Base-by-base conservation (phyloP, 768 basidiomycete species). In the Suillus cothurnatus region DNA sequence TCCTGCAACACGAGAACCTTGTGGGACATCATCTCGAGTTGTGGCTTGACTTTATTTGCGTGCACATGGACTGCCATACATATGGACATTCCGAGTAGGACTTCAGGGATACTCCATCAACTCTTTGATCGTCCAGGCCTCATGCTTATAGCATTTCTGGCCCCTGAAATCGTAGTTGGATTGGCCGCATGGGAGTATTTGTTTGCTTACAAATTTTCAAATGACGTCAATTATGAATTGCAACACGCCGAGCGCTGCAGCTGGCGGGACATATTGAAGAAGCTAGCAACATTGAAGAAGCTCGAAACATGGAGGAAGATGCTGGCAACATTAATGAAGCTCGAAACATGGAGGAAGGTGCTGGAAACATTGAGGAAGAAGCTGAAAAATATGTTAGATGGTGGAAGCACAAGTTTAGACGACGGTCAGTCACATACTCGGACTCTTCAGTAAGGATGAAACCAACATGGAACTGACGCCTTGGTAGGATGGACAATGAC, bases 131-230 rank as follows among this genome's bases (percentile, higher is more conserved):
- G 45, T 23, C 45, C 14, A n/a, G 0, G 1, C 12, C 45, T 47
- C n/a, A 47, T 47, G 45, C 0, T 47, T 2, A 1, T 6, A 5
- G 45, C 45, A 2, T 47, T 23, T 0, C 5, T 47, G 0, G n/a
- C 12, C 4, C 45, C 45, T 1, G 45, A 47, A 14, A 2, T 6
- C 5, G 8, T 23, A 5, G 1, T 1, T 11, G 4, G 1, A 1
- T 47, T 0, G 45, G 45, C 45, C n/a, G 45, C n/a, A 47, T n/a
- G 4, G 11, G 11, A 47, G 11, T 12, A 5, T 47, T 12, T 47
- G 0, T 0, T 2, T 12, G 45, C 45, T 6, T 5, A 11, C 3
- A 1, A 3, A 47, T 1, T 11, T n/a, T 9, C n/a, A 8, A n/a
- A 47, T 1, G 4, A n/a, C 0, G 19, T 43, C 19, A 43, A 43